Evolutionary conservation across 805 yeast genomes (phyloP).

Genomic region (Metschnikowia proteae): DNA sequence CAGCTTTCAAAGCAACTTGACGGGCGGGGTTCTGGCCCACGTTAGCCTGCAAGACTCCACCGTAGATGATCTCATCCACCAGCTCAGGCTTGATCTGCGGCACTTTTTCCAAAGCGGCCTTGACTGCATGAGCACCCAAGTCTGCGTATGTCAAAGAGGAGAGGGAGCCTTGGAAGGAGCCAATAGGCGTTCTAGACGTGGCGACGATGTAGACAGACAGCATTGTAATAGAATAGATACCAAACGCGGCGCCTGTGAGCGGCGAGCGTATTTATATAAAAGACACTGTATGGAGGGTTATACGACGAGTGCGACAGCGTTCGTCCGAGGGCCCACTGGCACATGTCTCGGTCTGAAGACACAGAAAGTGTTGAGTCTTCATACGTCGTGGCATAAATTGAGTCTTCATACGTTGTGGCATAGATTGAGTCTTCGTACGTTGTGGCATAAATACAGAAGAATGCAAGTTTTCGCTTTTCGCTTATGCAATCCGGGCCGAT

Average conservation of each 20-base stretch:
- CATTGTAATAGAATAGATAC: constrained; percentile 4
- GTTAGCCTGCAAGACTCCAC: constrained; percentile 89
- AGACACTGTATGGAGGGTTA: constrained; percentile 3
- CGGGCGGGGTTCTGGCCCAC: constrained; percentile 98
- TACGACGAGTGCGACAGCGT: constrained; percentile 5
- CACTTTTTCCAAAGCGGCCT: constrained; percentile 77
- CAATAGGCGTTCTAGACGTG: constrained; percentile 92
- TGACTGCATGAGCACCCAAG: constrained; percentile 89
- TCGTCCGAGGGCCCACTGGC: constrained; percentile 2
- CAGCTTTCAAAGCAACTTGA: constrained; percentile 91
- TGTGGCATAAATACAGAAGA: too few species aligned
- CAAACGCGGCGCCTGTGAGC: background rate
- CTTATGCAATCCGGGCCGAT: too few species aligned
- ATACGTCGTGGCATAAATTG: too few species aligned
- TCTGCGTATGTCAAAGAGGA: constrained; percentile 75
- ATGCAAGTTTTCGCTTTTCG: too few species aligned
- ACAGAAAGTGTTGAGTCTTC: background rate
- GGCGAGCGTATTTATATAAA: constrained; percentile 2
- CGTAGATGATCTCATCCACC: constrained; percentile 88
- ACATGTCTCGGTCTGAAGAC: background rate
- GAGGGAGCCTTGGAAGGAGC: constrained; percentile 85
- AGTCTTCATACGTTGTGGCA: too few species aligned
- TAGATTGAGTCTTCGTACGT: too few species aligned
- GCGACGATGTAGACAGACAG: constrained; percentile 79
- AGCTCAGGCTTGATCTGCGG: constrained; percentile 73